Evolutionary conservation across 129 eudicot species (phyloP), one percentile per base, ranked within the genome.

Genomic region (Artemisia annua): DNA sequence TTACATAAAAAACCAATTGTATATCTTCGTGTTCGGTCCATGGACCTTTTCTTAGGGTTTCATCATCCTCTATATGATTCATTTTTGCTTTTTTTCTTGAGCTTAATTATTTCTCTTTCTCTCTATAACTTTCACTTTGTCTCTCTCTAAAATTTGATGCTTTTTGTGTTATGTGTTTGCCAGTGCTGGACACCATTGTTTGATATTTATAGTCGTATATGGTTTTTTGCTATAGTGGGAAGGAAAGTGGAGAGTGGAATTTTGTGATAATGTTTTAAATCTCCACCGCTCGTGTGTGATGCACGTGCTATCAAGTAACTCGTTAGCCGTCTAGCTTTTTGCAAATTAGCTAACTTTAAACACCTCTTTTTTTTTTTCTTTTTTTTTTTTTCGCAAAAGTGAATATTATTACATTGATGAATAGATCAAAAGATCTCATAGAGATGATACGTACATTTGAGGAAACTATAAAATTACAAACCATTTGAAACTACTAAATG

Each of bases 11-110:
- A 46, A 82, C 83, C 73, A 91, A 79, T 71, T 88, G 97, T 69
- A 82, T 85, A 58, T 91, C 97, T 84, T 91, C 97, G 52, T 91
- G 86, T 73, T 91, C 97, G 5, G 97, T 91, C 97, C 97, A 91
- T n/a, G 97, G 97, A 20, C 97, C 97, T 63, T 91, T 91, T 58
- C 95, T 79, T 65, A 73, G 58, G 62, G 19, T 73, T 78, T 82
- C 66, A 63, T 74, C 64, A 56, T 78, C 49, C 46, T 80, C 80
- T 48, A 81, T 79, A 84, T 84, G 81, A 61, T 66, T 82, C 73
- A 35, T 76, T 52, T 52, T 69, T 48, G 17, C 22, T 17, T 11
- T 15, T n/a, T 60, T 14, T 18, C 16, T 72, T 11, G 53, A 43
- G 28, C n/a, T 30, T 48, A 14, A 5, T 7, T 39, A 19, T 17